Evolutionary conservation across 257 asterid species (phyloP).

Genomic region (Osmanthus fragrans): DNA sequence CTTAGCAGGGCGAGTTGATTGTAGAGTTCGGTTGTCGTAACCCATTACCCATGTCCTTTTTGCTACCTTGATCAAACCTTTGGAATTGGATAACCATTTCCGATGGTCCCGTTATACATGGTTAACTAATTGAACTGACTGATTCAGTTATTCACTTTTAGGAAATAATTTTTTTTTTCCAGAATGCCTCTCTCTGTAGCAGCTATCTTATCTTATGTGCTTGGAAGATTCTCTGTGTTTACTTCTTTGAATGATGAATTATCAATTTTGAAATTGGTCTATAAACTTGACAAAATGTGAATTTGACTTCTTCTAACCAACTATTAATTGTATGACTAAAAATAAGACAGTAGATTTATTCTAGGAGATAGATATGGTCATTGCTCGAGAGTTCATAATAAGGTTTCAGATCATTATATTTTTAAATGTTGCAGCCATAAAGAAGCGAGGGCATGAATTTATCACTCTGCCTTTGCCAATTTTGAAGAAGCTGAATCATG

Average conservation of each 20-base stretch:
- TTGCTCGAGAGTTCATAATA: constrained; percentile 6
- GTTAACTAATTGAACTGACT: background rate
- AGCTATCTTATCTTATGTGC: constrained; percentile 1
- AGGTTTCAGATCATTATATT: constrained; percentile 11
- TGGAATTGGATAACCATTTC: no score
- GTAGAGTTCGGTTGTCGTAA: no score
- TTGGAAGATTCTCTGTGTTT: constrained; percentile 18
- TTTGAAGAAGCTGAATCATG: constrained; percentile 39
- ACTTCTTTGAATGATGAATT: background rate
- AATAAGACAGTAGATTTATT: background rate
- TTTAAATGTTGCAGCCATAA: constrained; percentile 43
- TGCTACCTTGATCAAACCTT: no score
- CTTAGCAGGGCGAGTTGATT: no score
- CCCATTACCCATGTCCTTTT: background rate
- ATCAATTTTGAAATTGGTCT: background rate
- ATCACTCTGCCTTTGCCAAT: constrained; percentile 34
- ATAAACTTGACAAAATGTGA: background rate
- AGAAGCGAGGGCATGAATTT: constrained; percentile 55
- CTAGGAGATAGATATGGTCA: constrained; percentile 1
- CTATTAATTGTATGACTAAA: background rate
- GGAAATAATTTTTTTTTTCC: background rate
- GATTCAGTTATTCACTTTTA: background rate
- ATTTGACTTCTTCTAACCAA: background rate
- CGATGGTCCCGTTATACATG: background rate
- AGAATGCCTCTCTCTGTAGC: background rate